Base-by-base conservation (phyloP, 768 basidiomycete genomes). In the Trametes maxima region DNA sequence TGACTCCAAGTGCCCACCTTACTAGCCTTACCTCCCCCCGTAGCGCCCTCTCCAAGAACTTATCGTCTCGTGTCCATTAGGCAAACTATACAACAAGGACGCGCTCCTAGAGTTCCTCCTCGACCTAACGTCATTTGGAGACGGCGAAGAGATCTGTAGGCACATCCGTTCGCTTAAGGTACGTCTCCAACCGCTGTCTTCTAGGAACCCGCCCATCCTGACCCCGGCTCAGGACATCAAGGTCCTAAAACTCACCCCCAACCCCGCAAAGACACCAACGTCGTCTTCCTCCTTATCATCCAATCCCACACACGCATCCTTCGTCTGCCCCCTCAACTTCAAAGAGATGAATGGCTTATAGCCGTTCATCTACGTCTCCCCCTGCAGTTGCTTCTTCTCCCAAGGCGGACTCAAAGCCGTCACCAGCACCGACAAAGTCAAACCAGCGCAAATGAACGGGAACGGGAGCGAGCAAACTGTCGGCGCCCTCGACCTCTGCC, bases 1-100 rank as follows among this genome's bases (percentile, higher is more conserved):
- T 24, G 22, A 40, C 5, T 2, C 16, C 45, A n/a, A n/a, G n/a
- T n/a, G n/a, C 25, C n/a, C 21, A 21, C 28, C 35, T 8, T 55
- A 22, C 46, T 40, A 43, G 19, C 35, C 55, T 35, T 17, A 21
- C 14, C 8, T 5, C 21, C 19, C 25, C 17, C 25, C 13, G 13
- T 69, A 95, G 94, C 83, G 84, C 55, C 88, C 87, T n/a, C 80
- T 98, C 1, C 86, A 88, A 68, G 87, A 92, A 60, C 97, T 96
- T 0, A 79, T 98, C 5, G 97, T 98, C 0, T 88, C 95, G 0
- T 96, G 94, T 75, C 87, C 87, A 0, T 81, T 98, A 0, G 97
- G 97, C 12, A 96, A 95, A 73, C 78, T 99, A 0, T 98, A 98
- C 73, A 99, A 98, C 76, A 97, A 96, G 71, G 96, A 96, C 67